Percentiles rank a stretch among this genome's conserved stretches.
phyloP scores from a whole-genome alignment of 2,329 filamentous ascomycete genomes.

The Beauveria medogensis region DNA sequence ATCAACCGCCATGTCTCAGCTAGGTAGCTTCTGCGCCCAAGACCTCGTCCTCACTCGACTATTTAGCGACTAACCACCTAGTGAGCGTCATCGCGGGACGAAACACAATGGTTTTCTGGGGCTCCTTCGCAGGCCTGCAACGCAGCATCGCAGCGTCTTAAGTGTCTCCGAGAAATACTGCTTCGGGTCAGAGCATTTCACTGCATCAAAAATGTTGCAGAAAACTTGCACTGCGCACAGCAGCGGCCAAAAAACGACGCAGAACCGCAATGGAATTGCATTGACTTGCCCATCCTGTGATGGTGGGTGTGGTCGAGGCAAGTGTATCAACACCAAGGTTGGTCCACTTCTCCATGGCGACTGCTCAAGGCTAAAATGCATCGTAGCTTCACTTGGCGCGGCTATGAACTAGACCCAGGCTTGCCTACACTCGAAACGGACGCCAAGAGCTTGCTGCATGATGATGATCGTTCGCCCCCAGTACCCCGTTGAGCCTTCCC shows the following conservation, averaged over 20 bases:
- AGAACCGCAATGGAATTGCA: background rate
- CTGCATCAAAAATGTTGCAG: no score
- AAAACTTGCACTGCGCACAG: no score
- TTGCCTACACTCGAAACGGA: background rate
- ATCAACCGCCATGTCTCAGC: no score
- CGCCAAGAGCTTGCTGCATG: background rate
- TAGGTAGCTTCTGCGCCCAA: no score
- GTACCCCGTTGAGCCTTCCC: slow-evolving; percentile 5
- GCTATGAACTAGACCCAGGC: background rate
- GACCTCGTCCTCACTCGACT: no score
- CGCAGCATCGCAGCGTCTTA: background rate
- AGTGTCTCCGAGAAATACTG: background rate
- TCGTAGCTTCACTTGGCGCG: background rate
- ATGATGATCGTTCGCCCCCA: background rate
- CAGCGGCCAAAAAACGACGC: no score
- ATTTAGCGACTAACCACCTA: no score
- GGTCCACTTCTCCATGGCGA: background rate
- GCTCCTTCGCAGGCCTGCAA: background rate
- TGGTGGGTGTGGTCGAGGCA: background rate
- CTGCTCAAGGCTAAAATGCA: background rate
- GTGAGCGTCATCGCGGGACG: background rate
- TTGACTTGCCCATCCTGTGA: background rate
- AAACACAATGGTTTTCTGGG: background rate
- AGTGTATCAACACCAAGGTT: background rate
- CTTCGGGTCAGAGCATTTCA: background rate